Percentiles rank a stretch among this genome's conserved stretches.
phyloP scores from a whole-genome alignment of 2,329 filamentous ascomycete genomes.

The Aspergillus caelatus region DNA sequence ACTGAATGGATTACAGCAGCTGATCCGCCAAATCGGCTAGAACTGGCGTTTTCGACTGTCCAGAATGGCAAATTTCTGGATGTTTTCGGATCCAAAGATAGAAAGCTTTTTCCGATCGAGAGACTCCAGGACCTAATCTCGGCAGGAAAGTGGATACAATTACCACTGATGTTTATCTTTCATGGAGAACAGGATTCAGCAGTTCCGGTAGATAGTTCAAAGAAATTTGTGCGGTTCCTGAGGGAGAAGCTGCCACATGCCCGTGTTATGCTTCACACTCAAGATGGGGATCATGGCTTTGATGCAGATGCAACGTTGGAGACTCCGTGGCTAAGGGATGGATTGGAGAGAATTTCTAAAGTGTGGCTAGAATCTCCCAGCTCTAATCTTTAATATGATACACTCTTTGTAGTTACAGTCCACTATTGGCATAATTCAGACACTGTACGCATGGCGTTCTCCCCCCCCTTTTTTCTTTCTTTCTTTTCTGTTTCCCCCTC shows the following conservation, averaged over 20 bases:
- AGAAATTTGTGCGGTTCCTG: neutral
- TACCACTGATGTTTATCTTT: neutral
- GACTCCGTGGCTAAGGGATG: neutral
- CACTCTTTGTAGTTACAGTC: neutral
- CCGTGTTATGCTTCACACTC: neutral
- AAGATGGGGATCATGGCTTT: slow-evolving; percentile 6
- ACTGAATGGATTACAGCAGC: neutral
- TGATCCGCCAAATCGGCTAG: neutral
- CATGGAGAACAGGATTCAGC: neutral
- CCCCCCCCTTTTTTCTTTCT: too few relatives aligned
- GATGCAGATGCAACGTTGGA: neutral
- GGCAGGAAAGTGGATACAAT: neutral
- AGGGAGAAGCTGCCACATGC: neutral
- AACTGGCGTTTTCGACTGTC: neutral
- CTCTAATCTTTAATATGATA: neutral
- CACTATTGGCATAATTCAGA: neutral
- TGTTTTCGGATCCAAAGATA: neutral
- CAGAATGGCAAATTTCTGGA: slow-evolving; percentile 7
- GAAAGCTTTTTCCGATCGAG: neutral
- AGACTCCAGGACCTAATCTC: neutral
- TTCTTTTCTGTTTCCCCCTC: too few relatives aligned
- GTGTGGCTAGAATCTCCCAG: neutral
- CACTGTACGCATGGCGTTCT: neutral
- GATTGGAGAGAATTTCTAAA: neutral
- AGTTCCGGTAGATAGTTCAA: neutral